These are phyloP conservation scores for Pichia cabralensis DNA, from an alignment of 805 yeast species.

Conservation along the genomic window DNA sequence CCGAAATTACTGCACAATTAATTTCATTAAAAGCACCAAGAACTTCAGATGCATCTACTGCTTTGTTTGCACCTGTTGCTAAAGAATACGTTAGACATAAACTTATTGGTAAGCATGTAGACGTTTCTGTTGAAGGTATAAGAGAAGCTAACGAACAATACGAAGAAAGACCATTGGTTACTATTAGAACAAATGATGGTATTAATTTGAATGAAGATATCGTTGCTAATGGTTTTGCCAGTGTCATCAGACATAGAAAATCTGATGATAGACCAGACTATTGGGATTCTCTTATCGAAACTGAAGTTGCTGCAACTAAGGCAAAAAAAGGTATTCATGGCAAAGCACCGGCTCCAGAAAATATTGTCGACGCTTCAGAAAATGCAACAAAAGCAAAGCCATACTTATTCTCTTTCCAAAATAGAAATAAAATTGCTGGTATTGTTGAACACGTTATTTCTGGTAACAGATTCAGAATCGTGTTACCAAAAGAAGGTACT, in stretches of 20 bases:
- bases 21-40: slow-evolving; percentile 73
- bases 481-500: slow-evolving; percentile 61
- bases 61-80: slow-evolving; percentile 54
- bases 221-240: slow-evolving; percentile 59
- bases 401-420: slow-evolving; percentile 57
- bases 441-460: slow-evolving; percentile 63
- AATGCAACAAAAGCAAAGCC: slow-evolving; percentile 61
- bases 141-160: slow-evolving; percentile 50
- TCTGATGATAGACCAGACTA: slow-evolving; percentile 60
- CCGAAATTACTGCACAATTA: slow-evolving; percentile 59
- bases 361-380: slow-evolving; percentile 75
- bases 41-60: slow-evolving; percentile 43
- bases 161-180: slow-evolving; percentile 59
- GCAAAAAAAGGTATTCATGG: slow-evolving; percentile 54
- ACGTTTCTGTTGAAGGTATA: slow-evolving; percentile 50
- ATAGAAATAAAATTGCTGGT: slow-evolving; percentile 55
- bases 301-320: slow-evolving; percentile 51
- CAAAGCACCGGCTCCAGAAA: slow-evolving; percentile 46
- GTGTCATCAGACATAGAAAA: slow-evolving; percentile 70
- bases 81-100: slow-evolving; percentile 63
- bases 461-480: slow-evolving; percentile 57
- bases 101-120: slow-evolving; percentile 63
- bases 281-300: slow-evolving; percentile 70
- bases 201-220: slow-evolving; percentile 51
- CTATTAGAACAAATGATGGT: slow-evolving; percentile 39